Evolutionary conservation across 768 basidiomycete species (phyloP), one percentile per base, ranked within the genome.

Genomic region (Boletellus ananiceps): DNA sequence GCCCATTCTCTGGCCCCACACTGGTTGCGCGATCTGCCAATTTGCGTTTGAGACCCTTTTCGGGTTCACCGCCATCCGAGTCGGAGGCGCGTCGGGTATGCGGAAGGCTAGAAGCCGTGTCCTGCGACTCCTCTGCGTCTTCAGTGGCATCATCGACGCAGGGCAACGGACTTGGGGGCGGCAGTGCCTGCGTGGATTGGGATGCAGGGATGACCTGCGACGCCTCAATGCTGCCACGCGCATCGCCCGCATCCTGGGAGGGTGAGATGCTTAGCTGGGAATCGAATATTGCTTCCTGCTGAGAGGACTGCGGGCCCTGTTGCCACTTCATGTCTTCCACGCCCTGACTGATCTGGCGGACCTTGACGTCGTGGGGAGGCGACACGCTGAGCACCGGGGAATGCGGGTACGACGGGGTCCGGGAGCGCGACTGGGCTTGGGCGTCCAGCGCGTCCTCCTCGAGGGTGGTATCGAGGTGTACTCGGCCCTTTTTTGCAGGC

Each of bases 281-380:
- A 32, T 44, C 33, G 13, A 42, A 42, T 25, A 44, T 53, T 2
- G 44, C 19, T 25, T 60, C 51, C 19, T 57, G 54, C 21, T 57
- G 57, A 1, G 45, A 27, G 27, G 27, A 36, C 13, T 54, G 52
- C n/a, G 53, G 14, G 27, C 32, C 67, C 49, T 78, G 81, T 63
- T 76, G 74, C 86, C 85, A 86, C 61, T 73, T 81, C 54, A 88
- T 78, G 61, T 88, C 87, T 64, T 87, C 86, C 29, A 88, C 86
- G 23, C 84, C 83, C 60, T 82, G 82, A 54, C 84, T 87, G 57
- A 88, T 86, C 70, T 88, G 86, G 44, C 84, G 78, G 50, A 86
- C 80, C 72, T 86, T 88, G 69, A 85, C 79, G 67, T 88, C 86
- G 56, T 82, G 79, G 3, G 82, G 84, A 4, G 88, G 86, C n/a